Evolutionary conservation across 108 stramenopile genomes (phyloP), one percentile per base, ranked within the genome.

Genomic region (Aurantiochytrium sp.): DNA sequence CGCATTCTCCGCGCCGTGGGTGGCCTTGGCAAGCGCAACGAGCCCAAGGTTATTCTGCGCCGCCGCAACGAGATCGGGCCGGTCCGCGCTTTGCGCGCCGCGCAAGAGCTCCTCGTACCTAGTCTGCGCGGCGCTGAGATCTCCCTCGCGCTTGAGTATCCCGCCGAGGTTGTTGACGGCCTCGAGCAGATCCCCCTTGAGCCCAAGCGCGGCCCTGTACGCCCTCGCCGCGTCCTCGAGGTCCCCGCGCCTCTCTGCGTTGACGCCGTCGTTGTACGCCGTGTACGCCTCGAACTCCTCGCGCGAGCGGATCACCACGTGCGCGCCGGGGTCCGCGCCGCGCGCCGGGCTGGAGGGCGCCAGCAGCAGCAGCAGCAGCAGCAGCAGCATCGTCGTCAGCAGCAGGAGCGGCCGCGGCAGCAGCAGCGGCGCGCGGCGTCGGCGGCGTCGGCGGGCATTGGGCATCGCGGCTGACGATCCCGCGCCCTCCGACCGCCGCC

Each of bases 91-190:
- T 39, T 48, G 89, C 68, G 55, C 36, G n/a, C 21, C 52, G 24
- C 68, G 27, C 12, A 89, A 37, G 48, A 68, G 34, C 73, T 89
- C 89, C 87, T 89, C 68, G 31, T 89, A 89, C n/a, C 42, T 65
- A 37, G 30, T 87, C 4, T 89, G 86, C 4, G 89, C 89, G 6
- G 88, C 69, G 21, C 85, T 89, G 21, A 53, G 36, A 4, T 41
- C 45, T 37, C 73, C 87, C n/a, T 89, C 19, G 1, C 12, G 31
- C 32, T 52, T 19, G n/a, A 88, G 52, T 15, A 87, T 45, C n/a
- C 54, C 54, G 8, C 89, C 91, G 39, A 90, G 15, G 41, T 90
- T 90, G 52, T 90, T 21, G 85, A 68, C 68, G 8, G 91, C 91
- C n/a, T 86, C 50, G 17, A 41, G 10, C 36, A 90, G 73, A 36